These are phyloP conservation scores for Prunus mongolica DNA, from an alignment of 306 rosid species.

Conservation along the genomic window DNA sequence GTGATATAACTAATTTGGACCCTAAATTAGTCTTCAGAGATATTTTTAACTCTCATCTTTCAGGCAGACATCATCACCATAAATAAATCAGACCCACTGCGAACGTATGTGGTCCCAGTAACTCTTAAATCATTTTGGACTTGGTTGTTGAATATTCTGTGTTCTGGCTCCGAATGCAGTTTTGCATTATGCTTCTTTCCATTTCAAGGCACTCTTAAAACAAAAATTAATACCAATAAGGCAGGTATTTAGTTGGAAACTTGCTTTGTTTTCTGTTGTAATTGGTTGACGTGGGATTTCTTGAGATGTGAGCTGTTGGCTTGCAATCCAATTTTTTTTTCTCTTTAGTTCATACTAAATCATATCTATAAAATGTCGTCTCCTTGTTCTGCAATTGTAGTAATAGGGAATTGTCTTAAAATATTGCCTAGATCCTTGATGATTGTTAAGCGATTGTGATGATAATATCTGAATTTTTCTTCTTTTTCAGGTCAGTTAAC, in stretches of 20 bases:
- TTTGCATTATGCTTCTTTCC: neutral
- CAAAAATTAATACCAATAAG: neutral
- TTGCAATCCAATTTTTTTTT: neutral
- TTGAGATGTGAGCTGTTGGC: neutral
- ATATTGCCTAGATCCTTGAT: neutral
- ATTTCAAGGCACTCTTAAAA: neutral
- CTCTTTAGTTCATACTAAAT: neutral
- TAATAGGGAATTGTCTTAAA: neutral
- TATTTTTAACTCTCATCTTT: too few species aligned
- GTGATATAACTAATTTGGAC: neutral
- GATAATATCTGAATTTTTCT: neutral
- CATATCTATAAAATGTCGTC: neutral
- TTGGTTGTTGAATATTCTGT: neutral
- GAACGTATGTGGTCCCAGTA: neutral
- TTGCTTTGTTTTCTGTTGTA: neutral
- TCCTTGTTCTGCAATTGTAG: neutral
- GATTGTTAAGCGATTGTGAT: neutral
- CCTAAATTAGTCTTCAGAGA: neutral
- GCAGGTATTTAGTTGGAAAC: neutral
- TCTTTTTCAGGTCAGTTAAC: conserved; percentile 71
- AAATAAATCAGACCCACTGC: neutral
- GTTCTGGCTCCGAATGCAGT: neutral
- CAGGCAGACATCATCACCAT: neutral
- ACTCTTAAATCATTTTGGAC: neutral
- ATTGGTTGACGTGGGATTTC: neutral